Base-by-base conservation (phyloP, 768 basidiomycete genomes). In the Suillus sp. region DNA sequence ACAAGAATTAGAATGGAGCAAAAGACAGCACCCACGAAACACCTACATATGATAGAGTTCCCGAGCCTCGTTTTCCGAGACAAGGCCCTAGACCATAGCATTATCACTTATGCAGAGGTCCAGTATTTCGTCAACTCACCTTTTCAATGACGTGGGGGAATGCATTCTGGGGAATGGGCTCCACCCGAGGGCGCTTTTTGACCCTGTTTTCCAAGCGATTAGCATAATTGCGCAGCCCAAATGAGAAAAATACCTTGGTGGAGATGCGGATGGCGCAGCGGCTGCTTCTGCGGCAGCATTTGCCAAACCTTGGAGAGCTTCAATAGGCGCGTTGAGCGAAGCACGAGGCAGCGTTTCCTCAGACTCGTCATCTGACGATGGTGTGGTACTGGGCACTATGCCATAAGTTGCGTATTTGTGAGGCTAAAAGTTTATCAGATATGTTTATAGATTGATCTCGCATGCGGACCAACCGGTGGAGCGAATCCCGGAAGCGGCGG, bases 271-370 rank as follows among this genome's bases (percentile, higher is more conserved):
- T 9, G 92, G 86, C 4, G 84, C 91, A 13, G 92, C 90, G 1
- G 93, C 92, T 8, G 95, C 93, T 75, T 96, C 95, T 32, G 93
- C 95, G 7, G 96, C 96, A 1, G 95, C 96, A 72, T 97, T 95
- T 34, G 96, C 96, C 59, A 97, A 81, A 3, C 94, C 93, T 73
- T 97, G 94, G 40, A 98, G 80, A 14, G 96, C 96, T 72, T 97
- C 94, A 61, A 96, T 96, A 1, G 96, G 96, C 1, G 95, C 94
- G 65, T 92, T 94, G 65, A 97, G 79, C 37, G 91, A 86, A 43
- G 90, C 84, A 38, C 93, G 84, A 18, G 94, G 92, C 14, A 96
- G 79, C 0, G 93, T 90, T 59, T 95, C 93, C 71, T 96, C 93
- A 0, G 92, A 93, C 75, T 95, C 94, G 71, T 95, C 95, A 65